phyloP scores from a whole-genome alignment of 129 eudicot species.

The Pseudognaphalium luteoalbum region DNA sequence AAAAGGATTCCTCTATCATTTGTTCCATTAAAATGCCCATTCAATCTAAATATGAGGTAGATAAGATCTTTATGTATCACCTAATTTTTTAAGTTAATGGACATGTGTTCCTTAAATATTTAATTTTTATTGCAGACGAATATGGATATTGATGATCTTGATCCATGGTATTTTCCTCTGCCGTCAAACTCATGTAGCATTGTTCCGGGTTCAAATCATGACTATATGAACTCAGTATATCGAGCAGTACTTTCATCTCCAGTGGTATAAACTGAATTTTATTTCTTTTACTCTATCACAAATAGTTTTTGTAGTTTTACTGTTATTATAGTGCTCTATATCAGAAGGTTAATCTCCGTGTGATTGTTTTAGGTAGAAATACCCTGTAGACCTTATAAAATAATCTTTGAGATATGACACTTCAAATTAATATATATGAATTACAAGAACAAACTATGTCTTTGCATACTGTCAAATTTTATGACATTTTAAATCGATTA shows the following conservation, averaged over 20 bases:
- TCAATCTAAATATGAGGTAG: conserved; percentile 50
- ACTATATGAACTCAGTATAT: conserved; percentile 60
- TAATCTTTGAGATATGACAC: conserved; percentile 9
- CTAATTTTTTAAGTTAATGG: not conserved
- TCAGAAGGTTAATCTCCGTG: not conserved
- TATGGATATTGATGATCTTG: conserved; percentile 56
- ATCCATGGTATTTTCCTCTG: conserved; percentile 89
- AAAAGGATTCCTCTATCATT: conserved; percentile 54
- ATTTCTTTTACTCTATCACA: not conserved
- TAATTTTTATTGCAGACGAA: conserved; percentile 43
- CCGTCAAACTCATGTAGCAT: conserved; percentile 59
- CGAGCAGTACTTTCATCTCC: conserved; percentile 89
- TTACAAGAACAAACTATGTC: conserved; percentile 3
- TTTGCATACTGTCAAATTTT: not conserved
- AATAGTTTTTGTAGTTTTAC: not conserved
- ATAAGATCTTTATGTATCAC: not conserved
- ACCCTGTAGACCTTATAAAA: not conserved
- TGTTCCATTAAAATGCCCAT: conserved; percentile 81
- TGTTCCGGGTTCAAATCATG: conserved; percentile 85
- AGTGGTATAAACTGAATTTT: conserved; percentile 54
- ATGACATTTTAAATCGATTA: not conserved
- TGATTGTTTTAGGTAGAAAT: not conserved
- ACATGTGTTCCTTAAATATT: not conserved
- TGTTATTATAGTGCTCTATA: not conserved
- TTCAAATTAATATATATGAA: not conserved